Evolutionary conservation across 805 yeast species (phyloP), one percentile per base, ranked within the genome.

Genomic region (Wickerhamiella australiensis): DNA sequence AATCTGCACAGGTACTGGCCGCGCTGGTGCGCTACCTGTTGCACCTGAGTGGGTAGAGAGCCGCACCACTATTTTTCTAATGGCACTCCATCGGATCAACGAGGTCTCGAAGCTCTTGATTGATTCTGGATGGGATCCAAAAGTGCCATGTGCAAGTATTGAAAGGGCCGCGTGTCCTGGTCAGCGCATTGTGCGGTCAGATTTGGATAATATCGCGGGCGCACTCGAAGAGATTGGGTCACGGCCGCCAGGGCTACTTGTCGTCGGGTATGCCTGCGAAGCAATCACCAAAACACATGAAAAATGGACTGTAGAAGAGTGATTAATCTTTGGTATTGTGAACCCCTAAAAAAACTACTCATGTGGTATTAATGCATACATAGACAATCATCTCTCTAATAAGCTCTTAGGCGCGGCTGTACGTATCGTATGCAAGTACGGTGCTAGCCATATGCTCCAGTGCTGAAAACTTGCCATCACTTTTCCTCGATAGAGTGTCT

Each of bases 151-250:
- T 25, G 86, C 92, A 1, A 79, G 88, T 20, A 78, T 90, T 1
- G 97, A 90, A 63, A 73, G 96, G 51, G 95, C 96, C 0, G 80
- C 92, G 13, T 87, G 96, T 64, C 87, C 92, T 0, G 97, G 88
- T 61, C 96, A 90, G 66, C 67, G 97, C 50, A 74, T 88, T 4
- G 78, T 87, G 2, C 70, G 95, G 54, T 84, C 96, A 0, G 74
- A 77, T 0, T 66, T 90, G 41, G 70, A 71, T 47, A 67, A 81
- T 54, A 77, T 86, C 1, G 81, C 82, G 0, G 79, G 73, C 40
- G 94, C 92, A 1, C 76, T 86, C 1, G 81, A 81, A 54, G 76
- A 76, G 25, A 74, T 78, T 41, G 96, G 95, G 0, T 80, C 92
- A 11, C 71, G 95, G 54, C 97, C 97, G 0, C 97, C 97, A 0